These are phyloP conservation scores for Colletotrichum tamarilloi DNA, from an alignment of 2,329 filamentous ascomycete species.

Conservation along the genomic window DNA sequence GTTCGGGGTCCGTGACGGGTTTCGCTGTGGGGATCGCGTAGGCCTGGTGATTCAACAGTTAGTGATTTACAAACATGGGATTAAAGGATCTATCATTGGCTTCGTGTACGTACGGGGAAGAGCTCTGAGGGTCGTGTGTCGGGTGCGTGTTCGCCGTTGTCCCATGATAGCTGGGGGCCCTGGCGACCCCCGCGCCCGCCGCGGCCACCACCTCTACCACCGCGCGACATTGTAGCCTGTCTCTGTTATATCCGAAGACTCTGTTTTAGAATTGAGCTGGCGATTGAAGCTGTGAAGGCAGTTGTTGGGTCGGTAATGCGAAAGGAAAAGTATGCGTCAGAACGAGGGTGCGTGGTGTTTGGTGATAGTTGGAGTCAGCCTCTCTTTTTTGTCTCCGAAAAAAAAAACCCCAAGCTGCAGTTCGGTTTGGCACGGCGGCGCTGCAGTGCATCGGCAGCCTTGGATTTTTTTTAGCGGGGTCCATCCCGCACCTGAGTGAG, in stretches of 20 bases:
- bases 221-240: constrained; percentile 59
- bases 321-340: background rate
- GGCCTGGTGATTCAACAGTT: constrained; percentile 47
- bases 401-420: background rate
- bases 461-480: constrained; percentile 17
- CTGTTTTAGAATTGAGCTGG: background rate
- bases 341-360: background rate
- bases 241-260: too few relatives aligned
- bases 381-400: background rate
- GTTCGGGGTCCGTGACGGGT: constrained; percentile 56
- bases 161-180: constrained; percentile 63
- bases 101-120: constrained; percentile 64
- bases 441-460: background rate
- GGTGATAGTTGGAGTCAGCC: background rate
- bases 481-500: background rate
- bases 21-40: constrained; percentile 61
- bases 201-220: constrained; percentile 62
- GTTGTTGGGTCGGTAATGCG: too few relatives aligned
- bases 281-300: background rate
- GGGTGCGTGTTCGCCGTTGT: constrained; percentile 60
- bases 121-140: constrained; percentile 69
- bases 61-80: background rate
- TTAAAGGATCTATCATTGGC: too few relatives aligned
- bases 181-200: constrained; percentile 61
- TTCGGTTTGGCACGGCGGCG: background rate